phyloP scores from a whole-genome alignment of 495 filamentous ascomycete species.

The Aspergillus panamensis region DNA sequence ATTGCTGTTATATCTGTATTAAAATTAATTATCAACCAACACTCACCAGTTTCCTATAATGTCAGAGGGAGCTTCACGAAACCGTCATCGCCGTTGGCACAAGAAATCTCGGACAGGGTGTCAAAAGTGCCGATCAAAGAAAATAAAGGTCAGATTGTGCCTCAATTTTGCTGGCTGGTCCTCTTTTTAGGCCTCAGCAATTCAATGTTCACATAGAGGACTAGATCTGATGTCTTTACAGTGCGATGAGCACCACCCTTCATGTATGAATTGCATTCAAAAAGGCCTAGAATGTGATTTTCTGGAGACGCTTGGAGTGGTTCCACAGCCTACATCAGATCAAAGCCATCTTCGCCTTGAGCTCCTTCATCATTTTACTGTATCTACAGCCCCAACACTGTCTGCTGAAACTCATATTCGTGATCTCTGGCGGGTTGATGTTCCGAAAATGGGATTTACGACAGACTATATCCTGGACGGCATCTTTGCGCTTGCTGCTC shows the following conservation, averaged over 20 bases:
- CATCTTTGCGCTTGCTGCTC: background rate
- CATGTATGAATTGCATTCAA: background rate
- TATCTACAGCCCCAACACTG: background rate
- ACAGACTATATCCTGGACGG: background rate
- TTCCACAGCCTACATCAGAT: background rate
- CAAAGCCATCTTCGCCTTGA: background rate
- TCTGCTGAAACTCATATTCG: background rate
- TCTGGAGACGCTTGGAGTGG: background rate
- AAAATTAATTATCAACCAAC: too few species aligned
- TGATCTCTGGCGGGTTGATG: background rate
- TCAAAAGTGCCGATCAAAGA: background rate
- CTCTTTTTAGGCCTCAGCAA: background rate
- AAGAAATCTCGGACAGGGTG: background rate
- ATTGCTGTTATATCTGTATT: too few species aligned
- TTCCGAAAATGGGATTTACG: background rate
- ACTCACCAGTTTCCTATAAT: too few species aligned
- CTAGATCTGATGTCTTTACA: background rate
- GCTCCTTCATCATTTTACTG: conserved; percentile 7
- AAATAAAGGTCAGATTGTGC: background rate
- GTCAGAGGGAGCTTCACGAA: too few species aligned
- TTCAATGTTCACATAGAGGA: background rate
- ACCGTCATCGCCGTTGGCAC: too few species aligned
- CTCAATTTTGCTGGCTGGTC: too few species aligned
- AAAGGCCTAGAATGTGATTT: background rate
- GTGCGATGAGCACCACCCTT: background rate